Base-by-base conservation (phyloP, 2,329 filamentous ascomycete genomes). In the Neoascochyta sp. region DNA sequence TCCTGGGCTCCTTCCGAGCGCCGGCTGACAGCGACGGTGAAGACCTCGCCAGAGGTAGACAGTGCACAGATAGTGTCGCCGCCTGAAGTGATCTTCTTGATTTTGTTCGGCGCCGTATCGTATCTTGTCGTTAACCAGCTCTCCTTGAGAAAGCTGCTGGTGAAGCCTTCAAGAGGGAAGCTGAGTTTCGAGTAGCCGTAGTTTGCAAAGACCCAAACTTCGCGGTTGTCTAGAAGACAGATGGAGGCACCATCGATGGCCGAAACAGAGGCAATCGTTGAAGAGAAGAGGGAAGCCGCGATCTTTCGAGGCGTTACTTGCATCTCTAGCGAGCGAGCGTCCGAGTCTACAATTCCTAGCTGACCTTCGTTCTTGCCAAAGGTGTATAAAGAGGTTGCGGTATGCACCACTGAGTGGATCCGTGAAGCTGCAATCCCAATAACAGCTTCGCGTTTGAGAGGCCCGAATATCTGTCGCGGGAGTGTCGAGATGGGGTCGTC, bases 301-400 rank as follows among this genome's bases (percentile, higher is more conserved):
- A 98, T 89, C 54, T 84, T 90, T 25, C 92, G 78, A 14, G 92
- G 92, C 1, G 78, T 80, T 12, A 75, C 67, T 54, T 96, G 92
- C n/a, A 83, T 68, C 47, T 92, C 86, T 4, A 96, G 74, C 1
- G 88, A 95, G 24, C 89, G 80, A 15, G 92, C 93, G 63, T 96
- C 90, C 0, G 92, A 90, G 59, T 95, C 92, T 67, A 95, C 88
- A 30, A 98, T 74, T 4, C 88, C 92, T 25, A 98, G 75, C 60
- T 98, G 92, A 2, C 92, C 92, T 47, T 88, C 80, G 50, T 96
- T 98, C 52, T 92, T 93, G 13, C 92, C 92, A 73, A 94, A 98
- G 2, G 87, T 94, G 57, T 86, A 98, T 1, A 98, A 67, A 1
- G 86, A 86, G 1, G 79, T 78, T 1, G 76, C 73, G 1, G 87